These are phyloP conservation scores for Capsella rubella DNA, from an alignment of 441 rosid species.

Conservation along the genomic window DNA sequence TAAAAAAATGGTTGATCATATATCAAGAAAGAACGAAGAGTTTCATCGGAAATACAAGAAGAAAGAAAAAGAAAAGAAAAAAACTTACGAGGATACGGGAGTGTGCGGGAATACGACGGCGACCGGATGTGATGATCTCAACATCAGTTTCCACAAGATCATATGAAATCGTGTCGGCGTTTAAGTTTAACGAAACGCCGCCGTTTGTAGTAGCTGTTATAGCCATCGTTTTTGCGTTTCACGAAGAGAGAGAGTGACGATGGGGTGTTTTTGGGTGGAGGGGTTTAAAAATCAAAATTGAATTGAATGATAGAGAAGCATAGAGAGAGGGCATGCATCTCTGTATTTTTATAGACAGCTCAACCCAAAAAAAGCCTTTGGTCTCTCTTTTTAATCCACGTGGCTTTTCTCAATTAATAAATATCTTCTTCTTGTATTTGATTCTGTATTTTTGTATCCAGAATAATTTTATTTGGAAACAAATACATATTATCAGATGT, in stretches of 20 bases:
- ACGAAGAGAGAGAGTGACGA: slow-evolving; percentile 9
- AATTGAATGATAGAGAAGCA: slow-evolving; percentile 26
- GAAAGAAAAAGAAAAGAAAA: too few species aligned
- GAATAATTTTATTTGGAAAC: not conserved
- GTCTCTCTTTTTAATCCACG: slow-evolving; percentile 15
- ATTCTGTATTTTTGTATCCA: slow-evolving; percentile 3
- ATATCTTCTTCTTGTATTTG: slow-evolving; percentile 5
- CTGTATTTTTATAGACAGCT: slow-evolving; percentile 43
- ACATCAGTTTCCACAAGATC: slow-evolving; percentile 62
- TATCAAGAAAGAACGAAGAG: not conserved
- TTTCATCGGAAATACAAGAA: not conserved
- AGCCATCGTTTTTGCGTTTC: slow-evolving; percentile 22
- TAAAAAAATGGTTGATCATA: not conserved
- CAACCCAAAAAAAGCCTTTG: slow-evolving; percentile 18
- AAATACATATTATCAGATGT: not conserved
- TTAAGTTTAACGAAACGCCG: not conserved
- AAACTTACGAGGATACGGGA: slow-evolving; percentile 62
- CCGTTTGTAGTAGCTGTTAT: slow-evolving; percentile 17
- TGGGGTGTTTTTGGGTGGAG: not conserved
- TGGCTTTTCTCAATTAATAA: slow-evolving; percentile 21
- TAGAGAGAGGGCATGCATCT: slow-evolving; percentile 15
- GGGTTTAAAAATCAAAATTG: not conserved
- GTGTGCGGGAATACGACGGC: slow-evolving; percentile 74
- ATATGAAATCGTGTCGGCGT: slow-evolving; percentile 24
- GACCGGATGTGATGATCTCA: slow-evolving; percentile 71